A percentile compares a stretch with the other conserved stretches of the same genome.
phyloP scores from a whole-genome alignment of 2,329 filamentous ascomycete species.

The Aspergillus pseudoviridinutans region DNA sequence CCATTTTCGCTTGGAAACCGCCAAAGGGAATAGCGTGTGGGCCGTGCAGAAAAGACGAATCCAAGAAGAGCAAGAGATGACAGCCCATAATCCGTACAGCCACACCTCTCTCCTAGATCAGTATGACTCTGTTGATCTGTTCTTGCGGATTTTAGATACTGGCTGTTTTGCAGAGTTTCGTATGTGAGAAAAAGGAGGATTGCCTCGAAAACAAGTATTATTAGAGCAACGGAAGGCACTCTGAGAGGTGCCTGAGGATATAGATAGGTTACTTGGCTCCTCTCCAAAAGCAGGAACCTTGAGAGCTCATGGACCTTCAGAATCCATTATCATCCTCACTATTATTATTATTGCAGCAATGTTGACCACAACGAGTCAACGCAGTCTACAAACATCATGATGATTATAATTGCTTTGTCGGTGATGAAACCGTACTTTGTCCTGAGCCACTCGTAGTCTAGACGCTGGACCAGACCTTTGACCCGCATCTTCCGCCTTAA shows the following conservation, averaged over 20 bases:
- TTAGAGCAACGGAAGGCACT: background rate
- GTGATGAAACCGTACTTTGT: background rate
- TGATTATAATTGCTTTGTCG: background rate
- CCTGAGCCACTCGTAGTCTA: constrained; percentile 1
- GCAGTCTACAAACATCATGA: background rate
- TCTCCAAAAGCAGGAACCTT: background rate
- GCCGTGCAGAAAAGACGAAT: constrained; percentile 13
- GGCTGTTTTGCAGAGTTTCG: background rate
- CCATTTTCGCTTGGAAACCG: constrained; percentile 12
- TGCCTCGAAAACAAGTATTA: background rate
- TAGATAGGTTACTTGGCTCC: background rate
- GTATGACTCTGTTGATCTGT: background rate
- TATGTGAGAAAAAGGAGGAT: background rate
- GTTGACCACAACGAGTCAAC: no score
- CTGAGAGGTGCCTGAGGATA: background rate
- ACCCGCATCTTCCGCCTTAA: constrained; percentile 5
- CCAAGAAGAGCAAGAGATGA: constrained; percentile 3
- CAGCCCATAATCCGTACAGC: background rate
- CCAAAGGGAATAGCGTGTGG: constrained; percentile 11
- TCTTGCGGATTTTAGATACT: background rate
- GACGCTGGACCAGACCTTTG: constrained; percentile 4
- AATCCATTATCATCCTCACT: background rate
- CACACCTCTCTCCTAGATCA: background rate
- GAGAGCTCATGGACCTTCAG: background rate
- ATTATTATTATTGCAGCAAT: no score